Percentiles rank a stretch among this genome's conserved stretches.
phyloP scores from a whole-genome alignment of 2,329 filamentous ascomycete genomes.

The Arachnomyces sp. region DNA sequence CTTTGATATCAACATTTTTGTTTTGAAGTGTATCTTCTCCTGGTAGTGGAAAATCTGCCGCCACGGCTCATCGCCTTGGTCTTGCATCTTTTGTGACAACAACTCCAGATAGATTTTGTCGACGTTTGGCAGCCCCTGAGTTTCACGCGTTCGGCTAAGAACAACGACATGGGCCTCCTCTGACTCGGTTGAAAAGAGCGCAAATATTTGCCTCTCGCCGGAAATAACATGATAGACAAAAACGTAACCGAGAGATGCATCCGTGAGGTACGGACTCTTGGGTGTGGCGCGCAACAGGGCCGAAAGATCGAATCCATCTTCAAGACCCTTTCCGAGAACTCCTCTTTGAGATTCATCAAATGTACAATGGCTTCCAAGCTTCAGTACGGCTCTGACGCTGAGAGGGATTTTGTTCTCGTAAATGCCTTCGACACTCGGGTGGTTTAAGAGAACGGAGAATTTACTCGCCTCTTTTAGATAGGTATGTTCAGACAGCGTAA shows the following conservation, averaged over 20 bases:
- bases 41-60: conserved; percentile 82
- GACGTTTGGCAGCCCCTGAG: conserved; percentile 81
- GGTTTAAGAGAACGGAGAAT: conserved; percentile 75
- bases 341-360: conserved; percentile 88
- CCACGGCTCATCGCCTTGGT: conserved; percentile 62
- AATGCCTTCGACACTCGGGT: conserved; percentile 90
- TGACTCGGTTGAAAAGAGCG: conserved; percentile 76
- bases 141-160: conserved; percentile 73
- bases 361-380: conserved; percentile 83
- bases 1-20: conserved; percentile 78
- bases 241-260: conserved; percentile 69
- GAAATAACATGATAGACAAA: conserved; percentile 89
- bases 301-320: conserved; percentile 84
- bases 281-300: conserved; percentile 61
- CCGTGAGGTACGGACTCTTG: conserved; percentile 68
- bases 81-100: conserved; percentile 55
- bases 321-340: conserved; percentile 83
- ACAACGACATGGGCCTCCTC: conserved; percentile 79
- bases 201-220: conserved; percentile 88
- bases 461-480: conserved; percentile 81
- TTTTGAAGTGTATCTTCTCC: conserved; percentile 76
- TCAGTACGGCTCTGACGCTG: conserved; percentile 76
- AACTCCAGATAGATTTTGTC: conserved; percentile 80
- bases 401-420: conserved; percentile 92
- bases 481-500: conserved; percentile 79